Base-by-base conservation (phyloP, 176 grass and related monocot species). In the Elymus sibiricus region DNA sequence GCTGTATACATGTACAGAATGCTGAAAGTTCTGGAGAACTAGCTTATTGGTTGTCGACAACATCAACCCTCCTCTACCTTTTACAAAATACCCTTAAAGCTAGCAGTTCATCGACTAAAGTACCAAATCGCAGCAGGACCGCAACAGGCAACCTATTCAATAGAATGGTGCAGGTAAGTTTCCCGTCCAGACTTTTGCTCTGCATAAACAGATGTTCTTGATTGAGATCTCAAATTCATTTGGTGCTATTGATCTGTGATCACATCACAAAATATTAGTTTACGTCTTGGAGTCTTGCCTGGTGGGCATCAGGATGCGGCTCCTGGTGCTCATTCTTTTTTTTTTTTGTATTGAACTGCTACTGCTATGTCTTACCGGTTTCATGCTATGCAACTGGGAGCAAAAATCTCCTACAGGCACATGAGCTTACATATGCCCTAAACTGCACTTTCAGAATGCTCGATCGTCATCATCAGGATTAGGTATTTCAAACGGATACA, bases 11-110 rank as follows among this genome's bases (percentile, higher is more conserved):
- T 86, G 39, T 73, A 67, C 83, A 98, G 95, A 86, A 88, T 34
- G 77, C 87, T 38, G 85, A 93, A 79, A 95, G 60, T 92, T 84
- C 85, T 90, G 84, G 83, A 47, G 93, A 93, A 85, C 81, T 95
- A 76, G 83, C 95, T 68, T 98, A 98, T 83, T 98, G 95, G 95
- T 74, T 98, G 78, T 98, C 95, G 2, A 95, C 91, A 51, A 87
- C 95, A 69, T 92, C 93, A 26, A 95, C 93, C 60, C 91, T 98
- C 75, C 84, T 98, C 46, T 90, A 90, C 70, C 84, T 95, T 40
- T 76, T 98, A 74, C 95, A 98, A 91, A 95, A 90, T 70, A 95
- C 87, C 59, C 87, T 95, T 29, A 98, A 95, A 92, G 72, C 91
- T 74, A 98, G 90, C 78, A 95, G 69, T 89, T 89, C 88, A 88